Evolutionary conservation across 2,329 filamentous ascomycete genomes (phyloP), one percentile per base, ranked within the genome.

Genomic region (Alternaria sp.): DNA sequence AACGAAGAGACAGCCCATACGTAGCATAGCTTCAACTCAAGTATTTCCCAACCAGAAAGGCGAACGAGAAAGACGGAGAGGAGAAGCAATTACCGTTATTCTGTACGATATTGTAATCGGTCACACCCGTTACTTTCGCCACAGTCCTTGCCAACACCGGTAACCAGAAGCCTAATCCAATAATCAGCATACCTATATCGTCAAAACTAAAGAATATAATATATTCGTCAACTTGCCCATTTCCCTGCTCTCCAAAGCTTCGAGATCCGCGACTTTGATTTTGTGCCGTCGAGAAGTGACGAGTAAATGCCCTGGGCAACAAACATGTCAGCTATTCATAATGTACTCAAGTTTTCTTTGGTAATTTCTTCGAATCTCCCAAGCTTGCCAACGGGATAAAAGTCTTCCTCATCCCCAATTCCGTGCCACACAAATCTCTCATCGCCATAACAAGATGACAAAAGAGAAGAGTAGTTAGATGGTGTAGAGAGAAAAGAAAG

Each of bases 21-120:
- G 17, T 11, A 36, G 29, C 8, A 34, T 9, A 36, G 3, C 8
- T 8, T 6, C 13, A n/a, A 14, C 4, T 8, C 6, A n/a, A n/a
- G 5, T n/a, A 36, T 36, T 14, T 17, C 5, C 34, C 2, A 3
- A 17, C 17, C 17, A 36, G 34, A 14, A 23, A 39, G 37, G 17
- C 17, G 17, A 17, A 17, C 17, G 17, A 17, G 26, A 28, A 28
- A 28, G 26, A 28, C 26, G 5, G 8, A 28, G 2, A 28, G 2
- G 8, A 3, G 5, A 13, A 23, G 9, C 4, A 36, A 51, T 42
- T 68, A 86, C 85, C 92, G 69, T 97, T 98, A 76, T 98, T 98
- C 81, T 98, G 94, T 54, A 98, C 92, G 29, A 98, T 88, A 77
- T 99, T 99, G 90, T 94, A 98, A 79, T 97, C 93, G 50, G 83